Percentiles rank a stretch among this genome's conserved stretches.
phyloP scores from a whole-genome alignment of 805 yeast genomes.

The Lachancea lanzarotensis region DNA sequence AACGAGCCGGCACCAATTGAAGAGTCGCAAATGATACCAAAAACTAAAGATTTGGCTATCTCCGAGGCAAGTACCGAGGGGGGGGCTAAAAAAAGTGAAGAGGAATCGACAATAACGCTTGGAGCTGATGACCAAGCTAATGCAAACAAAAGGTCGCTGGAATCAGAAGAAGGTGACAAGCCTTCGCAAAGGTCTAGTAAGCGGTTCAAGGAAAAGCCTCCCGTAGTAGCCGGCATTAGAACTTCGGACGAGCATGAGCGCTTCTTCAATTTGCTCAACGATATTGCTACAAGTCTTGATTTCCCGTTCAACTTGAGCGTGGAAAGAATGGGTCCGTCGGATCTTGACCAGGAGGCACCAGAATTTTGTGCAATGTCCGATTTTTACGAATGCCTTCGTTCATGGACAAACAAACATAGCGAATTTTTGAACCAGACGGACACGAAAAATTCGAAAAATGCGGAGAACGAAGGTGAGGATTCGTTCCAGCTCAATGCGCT shows the following conservation, averaged over 20 bases:
- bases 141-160: constrained; percentile 14
- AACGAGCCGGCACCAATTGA: background rate
- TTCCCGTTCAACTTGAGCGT: constrained; percentile 1
- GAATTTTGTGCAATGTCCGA: constrained; percentile 19
- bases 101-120: constrained; percentile 3
- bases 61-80: constrained; percentile 14
- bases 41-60: background rate
- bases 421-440: constrained; percentile 26
- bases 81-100: constrained; percentile 10
- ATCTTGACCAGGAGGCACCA: background rate
- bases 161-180: constrained; percentile 16
- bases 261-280: constrained; percentile 18
- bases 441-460: constrained; percentile 7
- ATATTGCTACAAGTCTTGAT: constrained; percentile 4
- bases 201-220: constrained; percentile 33
- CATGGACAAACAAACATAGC: constrained; percentile 34
- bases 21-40: constrained; percentile 6
- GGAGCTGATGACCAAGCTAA: constrained; percentile 7
- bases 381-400: constrained; percentile 30
- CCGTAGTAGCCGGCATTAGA: constrained; percentile 12
- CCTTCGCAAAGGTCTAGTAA: constrained; percentile 36
- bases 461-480: constrained; percentile 14
- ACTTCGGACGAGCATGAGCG: constrained; percentile 11
- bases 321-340: constrained; percentile 9
- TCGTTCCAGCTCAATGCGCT: constrained; percentile 26